Conservation (phyloP, 768 basidiomycete species). For the Leccinum rimulosum region DNA sequence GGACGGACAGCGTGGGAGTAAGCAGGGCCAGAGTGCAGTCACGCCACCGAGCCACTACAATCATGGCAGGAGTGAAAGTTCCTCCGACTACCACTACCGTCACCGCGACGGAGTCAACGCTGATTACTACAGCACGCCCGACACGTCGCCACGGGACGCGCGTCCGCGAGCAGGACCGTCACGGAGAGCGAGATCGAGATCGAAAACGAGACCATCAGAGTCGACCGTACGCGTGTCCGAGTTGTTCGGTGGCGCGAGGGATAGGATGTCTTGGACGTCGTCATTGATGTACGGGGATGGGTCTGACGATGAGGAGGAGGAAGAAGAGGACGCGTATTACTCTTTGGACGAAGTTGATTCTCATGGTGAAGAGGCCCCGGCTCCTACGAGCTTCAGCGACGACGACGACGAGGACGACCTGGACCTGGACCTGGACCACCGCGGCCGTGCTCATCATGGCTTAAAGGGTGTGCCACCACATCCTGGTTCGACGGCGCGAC, state of each 20-base stretch:
- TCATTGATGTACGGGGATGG: background rate
- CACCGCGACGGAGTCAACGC: slow-evolving; percentile 9
- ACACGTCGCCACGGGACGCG: slow-evolving; percentile 18
- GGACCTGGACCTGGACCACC: background rate
- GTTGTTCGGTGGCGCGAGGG: background rate
- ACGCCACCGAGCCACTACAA: background rate
- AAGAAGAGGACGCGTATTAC: slow-evolving; percentile 34
- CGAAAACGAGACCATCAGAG: background rate
- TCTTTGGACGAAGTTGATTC: slow-evolving; percentile 44
- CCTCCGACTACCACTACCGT: background rate
- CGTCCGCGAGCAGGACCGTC: background rate
- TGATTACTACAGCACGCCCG: slow-evolving; percentile 23
- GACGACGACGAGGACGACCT: background rate
- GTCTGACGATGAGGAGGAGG: slow-evolving; percentile 12
- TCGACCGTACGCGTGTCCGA: slow-evolving; percentile 7
- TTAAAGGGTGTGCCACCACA: background rate
- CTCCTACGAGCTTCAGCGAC: background rate
- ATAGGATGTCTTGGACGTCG: slow-evolving; percentile 1
- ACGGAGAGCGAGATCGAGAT: background rate
- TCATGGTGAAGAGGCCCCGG: background rate
- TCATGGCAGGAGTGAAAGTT: background rate
- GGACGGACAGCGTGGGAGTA: background rate
- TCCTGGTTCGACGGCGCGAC: slow-evolving; percentile 35
- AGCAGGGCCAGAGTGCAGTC: background rate
- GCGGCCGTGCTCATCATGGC: background rate